Evolutionary conservation across 129 eudicot species (phyloP), one percentile per base, ranked within the genome.

Genomic region (Rutidosis leptorrhynchoides): DNA sequence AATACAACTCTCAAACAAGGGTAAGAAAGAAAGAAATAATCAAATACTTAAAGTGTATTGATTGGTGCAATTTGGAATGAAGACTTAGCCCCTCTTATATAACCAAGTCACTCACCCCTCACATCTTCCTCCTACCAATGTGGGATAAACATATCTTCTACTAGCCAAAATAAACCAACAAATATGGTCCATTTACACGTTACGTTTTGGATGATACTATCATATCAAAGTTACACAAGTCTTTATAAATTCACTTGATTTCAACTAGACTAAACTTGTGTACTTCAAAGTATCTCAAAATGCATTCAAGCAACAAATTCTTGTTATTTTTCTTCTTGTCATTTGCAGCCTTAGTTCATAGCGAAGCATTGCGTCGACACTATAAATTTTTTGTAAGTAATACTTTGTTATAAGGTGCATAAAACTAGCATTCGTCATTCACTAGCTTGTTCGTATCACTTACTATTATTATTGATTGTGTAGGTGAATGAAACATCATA

Each of bases 401-500:
- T n/a, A n/a, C n/a, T n/a, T n/a, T n/a, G n/a, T n/a, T n/a, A n/a
- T n/a, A n/a, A n/a, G n/a, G n/a, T 9, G 25, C 20, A 24, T 11
- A 21, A 32, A 20, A 16, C 46, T 32, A 24, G 7, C 70, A 12
- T 23, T 51, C 11, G 35, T 17, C 59, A 65, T 53, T 20, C 2
- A 0, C n/a, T n/a, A n/a, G n/a, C n/a, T 26, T n/a, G 6, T 62
- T 15, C n/a, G 7, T 61, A 33, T 52, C 12, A 46, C 5, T 59
- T 29, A 60, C 54, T 27, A 6, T 19, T 17, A 11, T 43, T n/a
- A n/a, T 17, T 65, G 30, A 8, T 48, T 7, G 58, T 78, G 57
- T 78, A 88, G 96, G 80, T 88, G 37, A 78, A 54, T 58, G 96
- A 88, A 78, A 74, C 82, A 43, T 55, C 76, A 12, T 82, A 78